Percentiles rank a stretch among this genome's conserved stretches.
These are phyloP conservation scores for Tephrocybe sp. DNA, from an alignment of 768 basidiomycete species.

Conservation along the genomic window DNA sequence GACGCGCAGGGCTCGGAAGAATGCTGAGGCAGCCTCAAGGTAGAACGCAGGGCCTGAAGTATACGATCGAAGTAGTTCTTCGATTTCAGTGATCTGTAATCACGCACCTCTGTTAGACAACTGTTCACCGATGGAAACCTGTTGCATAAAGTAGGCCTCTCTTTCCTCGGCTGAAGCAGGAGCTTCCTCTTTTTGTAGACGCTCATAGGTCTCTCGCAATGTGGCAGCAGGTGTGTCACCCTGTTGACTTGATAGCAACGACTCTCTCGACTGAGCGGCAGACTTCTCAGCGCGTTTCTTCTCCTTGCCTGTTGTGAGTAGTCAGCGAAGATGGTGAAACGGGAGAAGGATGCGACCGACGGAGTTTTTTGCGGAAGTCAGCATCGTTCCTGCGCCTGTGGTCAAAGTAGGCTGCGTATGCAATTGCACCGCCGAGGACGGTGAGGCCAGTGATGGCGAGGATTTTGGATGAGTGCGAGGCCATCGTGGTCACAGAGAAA, in stretches of 20 bases:
- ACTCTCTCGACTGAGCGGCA: constrained; percentile 45
- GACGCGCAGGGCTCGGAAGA: constrained; percentile 91
- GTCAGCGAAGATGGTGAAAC: constrained; percentile 13
- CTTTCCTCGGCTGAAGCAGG: constrained; percentile 71
- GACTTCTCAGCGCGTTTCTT: constrained; percentile 84
- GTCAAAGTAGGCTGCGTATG: constrained; percentile 93
- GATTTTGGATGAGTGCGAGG: constrained; percentile 35
- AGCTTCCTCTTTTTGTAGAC: constrained; percentile 64
- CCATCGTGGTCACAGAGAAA: constrained; percentile 29
- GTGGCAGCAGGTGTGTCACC: constrained; percentile 45
- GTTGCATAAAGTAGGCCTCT: constrained; percentile 89
- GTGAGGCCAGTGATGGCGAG: constrained; percentile 47
- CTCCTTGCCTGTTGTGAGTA: constrained; percentile 71
- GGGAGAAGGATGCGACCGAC: constrained; percentile 46
- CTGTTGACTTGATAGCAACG: constrained; percentile 22
- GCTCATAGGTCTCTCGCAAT: constrained; percentile 60
- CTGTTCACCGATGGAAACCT: constrained; percentile 85
- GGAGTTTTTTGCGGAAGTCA: constrained; percentile 83
- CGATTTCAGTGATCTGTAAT: neutral
- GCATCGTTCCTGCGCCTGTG: constrained; percentile 87
- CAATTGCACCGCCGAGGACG: constrained; percentile 59
- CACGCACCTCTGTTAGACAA: constrained; percentile 71
- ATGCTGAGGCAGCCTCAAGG: constrained; percentile 80
- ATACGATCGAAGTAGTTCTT: constrained; percentile 3
- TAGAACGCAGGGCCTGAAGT: constrained; percentile 69